Evolutionary conservation across 805 yeast species (phyloP), one percentile per base, ranked within the genome.

Genomic region (Teunomyces atbi): DNA sequence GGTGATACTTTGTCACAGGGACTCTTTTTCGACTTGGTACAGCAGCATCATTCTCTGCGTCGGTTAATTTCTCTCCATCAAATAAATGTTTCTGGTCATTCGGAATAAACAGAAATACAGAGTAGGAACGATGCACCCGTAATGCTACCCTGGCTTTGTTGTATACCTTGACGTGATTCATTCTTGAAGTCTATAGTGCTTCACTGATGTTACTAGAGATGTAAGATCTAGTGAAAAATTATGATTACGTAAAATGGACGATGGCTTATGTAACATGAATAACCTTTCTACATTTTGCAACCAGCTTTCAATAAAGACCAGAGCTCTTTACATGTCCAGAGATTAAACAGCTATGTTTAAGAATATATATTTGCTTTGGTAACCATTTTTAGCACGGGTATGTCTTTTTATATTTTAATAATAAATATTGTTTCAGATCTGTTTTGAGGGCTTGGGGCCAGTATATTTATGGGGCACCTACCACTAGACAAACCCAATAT

Each of bases 1-100:
- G 59, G 39, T 62, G 57, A 32, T 52, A 48, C 47, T 55, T 60
- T 6, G 45, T 39, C 4, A 50, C 30, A 13, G 44, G 27, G 3
- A 47, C 49, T 18, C 51, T 42, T 12, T 71, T 71, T 47, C 51
- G 59, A 27, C 55, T 41, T 1, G 75, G 76, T 5, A 71, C 64
- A 3, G 70, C 68, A 2, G 64, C 65, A n/a, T 46, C 53, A 41
- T 64, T 60, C 30, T 68, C 63, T 43, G 61, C 64, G 6, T 59
- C 52, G 4, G 65, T 54, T 20, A 62, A 49, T 35, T 55, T 57
- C 42, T 65, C 69, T 19, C 58, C 48, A 13, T 67, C 68, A 44
- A 64, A 64, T 23, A 53, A 45, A 44, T 61, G 57, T 35, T 48
- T 53, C 6, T 60, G 53, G 23, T 65, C 64, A 26, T 66, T 66